These are phyloP conservation scores for Magnusiomyces sp. DNA, from an alignment of 1,139 yeast species.

Conservation along the genomic window DNA sequence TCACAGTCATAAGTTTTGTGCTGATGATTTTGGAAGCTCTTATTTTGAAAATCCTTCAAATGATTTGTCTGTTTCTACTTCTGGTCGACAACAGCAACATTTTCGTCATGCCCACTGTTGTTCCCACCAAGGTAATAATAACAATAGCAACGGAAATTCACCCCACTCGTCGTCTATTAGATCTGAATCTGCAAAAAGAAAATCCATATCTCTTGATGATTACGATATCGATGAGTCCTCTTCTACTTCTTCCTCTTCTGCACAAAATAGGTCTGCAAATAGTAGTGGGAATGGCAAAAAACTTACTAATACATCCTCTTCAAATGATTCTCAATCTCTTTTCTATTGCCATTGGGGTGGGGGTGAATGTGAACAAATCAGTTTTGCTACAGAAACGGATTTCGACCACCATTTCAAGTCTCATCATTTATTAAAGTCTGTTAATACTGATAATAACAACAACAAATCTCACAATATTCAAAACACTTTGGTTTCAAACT, in stretches of 20 bases:
- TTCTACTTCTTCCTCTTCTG: not conserved
- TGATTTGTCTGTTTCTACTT: too few species aligned
- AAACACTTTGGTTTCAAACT: not conserved
- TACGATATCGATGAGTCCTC: not conserved
- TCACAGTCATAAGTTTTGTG: too few species aligned
- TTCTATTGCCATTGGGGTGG: conserved; percentile 33
- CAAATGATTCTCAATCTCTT: not conserved
- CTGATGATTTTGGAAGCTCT: too few species aligned
- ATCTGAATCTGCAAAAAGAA: not conserved
- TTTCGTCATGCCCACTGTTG: too few species aligned
- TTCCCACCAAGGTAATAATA: too few species aligned
- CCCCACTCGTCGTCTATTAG: not conserved
- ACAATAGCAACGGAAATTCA: too few species aligned
- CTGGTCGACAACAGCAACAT: too few species aligned
- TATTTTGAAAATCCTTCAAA: too few species aligned
- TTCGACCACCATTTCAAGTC: conserved; percentile 28
- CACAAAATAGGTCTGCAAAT: too few species aligned
- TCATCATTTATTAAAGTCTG: conserved; percentile 8
- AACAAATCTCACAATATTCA: not conserved
- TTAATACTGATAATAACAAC: not conserved
- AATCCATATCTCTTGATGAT: not conserved
- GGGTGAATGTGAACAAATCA: conserved; percentile 26
- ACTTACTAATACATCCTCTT: not conserved
- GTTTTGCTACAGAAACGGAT: conserved; percentile 24
- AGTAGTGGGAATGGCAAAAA: not conserved